These are phyloP conservation scores for Taxillus chinensis DNA, from an alignment of 164 flowering plant genomes.

Conservation along the genomic window DNA sequence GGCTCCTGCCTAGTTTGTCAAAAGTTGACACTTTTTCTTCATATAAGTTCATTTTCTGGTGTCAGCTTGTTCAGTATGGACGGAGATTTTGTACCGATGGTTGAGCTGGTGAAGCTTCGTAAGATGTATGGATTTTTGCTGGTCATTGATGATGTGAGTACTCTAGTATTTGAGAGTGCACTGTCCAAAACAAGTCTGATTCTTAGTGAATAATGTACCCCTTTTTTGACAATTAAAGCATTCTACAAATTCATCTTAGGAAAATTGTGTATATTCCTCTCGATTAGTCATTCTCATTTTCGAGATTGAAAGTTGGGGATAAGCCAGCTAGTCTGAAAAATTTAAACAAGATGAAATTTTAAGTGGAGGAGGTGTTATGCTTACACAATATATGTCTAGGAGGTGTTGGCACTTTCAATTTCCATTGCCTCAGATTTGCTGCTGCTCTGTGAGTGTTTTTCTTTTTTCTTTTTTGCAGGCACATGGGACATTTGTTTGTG, in stretches of 20 bases:
- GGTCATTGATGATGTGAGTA: slow-evolving; percentile 90
- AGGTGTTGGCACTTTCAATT: not conserved
- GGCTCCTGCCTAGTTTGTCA: not conserved
- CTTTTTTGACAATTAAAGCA: not conserved
- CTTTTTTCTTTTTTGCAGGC: slow-evolving; percentile 36
- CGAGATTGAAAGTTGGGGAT: too few species aligned
- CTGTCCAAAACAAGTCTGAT: not conserved
- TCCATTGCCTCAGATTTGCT: not conserved
- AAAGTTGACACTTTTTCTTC: not conserved
- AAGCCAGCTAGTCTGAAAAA: too few species aligned
- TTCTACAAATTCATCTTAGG: not conserved
- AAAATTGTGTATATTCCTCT: not conserved
- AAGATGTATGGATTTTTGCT: slow-evolving; percentile 70
- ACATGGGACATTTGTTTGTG: slow-evolving; percentile 79
- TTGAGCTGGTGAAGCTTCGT: slow-evolving; percentile 65
- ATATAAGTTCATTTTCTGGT: slow-evolving; percentile 4
- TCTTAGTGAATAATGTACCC: not conserved
- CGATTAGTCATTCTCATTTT: too few species aligned
- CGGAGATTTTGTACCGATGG: slow-evolving; percentile 93
- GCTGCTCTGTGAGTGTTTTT: not conserved
- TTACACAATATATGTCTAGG: too few species aligned
- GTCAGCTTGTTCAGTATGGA: slow-evolving; percentile 98
- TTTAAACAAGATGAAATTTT: too few species aligned
- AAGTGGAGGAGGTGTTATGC: too few species aligned
- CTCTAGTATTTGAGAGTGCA: slow-evolving; percentile 4